Evolutionary conservation across 352 stramenopile species (phyloP).

Genomic region (Pythium sukuiense): DNA sequence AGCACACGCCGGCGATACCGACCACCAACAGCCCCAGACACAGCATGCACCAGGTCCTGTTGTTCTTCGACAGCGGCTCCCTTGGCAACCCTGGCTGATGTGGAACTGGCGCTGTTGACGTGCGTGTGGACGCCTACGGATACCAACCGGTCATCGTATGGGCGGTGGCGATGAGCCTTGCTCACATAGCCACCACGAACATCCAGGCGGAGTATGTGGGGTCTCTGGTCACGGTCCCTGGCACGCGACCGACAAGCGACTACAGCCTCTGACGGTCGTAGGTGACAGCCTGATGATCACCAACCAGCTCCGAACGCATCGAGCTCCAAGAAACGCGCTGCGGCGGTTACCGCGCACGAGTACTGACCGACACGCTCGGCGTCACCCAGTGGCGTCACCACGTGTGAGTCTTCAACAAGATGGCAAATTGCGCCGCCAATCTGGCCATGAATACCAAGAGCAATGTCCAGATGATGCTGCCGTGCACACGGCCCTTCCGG

Average conservation of each 20-base stretch:
- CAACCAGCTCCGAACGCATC: background rate
- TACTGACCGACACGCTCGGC: background rate
- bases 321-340: background rate
- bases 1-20: no score
- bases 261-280: background rate
- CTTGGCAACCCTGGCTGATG: background rate
- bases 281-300: conserved; percentile 10
- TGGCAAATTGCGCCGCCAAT: conserved; percentile 6
- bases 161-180: background rate
- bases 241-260: background rate
- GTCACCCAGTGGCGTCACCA: conserved; percentile 4
- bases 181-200: background rate
- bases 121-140: background rate
- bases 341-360: background rate
- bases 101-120: no score
- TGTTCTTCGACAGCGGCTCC: conserved; percentile 9
- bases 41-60: background rate
- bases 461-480: background rate
- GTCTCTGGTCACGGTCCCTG: background rate
- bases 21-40: background rate
- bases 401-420: conserved; percentile 4
- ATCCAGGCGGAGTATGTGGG: conserved; percentile 3
- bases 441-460: conserved; percentile 2
- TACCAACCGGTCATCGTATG: background rate
- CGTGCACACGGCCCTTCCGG: no score